phyloP scores from a whole-genome alignment of 192 early-diverging fungal genomes.

The Spizellomyces punctatus region DNA sequence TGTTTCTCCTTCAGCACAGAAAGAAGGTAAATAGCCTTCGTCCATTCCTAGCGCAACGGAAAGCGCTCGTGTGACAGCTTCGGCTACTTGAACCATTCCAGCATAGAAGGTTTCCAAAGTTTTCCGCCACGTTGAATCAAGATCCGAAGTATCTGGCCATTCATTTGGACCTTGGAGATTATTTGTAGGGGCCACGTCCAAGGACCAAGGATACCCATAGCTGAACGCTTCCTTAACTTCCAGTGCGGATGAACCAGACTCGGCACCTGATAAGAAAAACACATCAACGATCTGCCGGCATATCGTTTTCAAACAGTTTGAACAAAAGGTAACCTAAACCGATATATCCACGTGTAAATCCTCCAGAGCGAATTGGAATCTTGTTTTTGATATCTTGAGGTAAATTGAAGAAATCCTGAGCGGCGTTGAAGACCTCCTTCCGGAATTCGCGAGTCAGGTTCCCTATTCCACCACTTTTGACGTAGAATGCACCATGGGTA shows the following conservation, averaged over 20 bases:
- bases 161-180: conserved; percentile 55
- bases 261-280: conserved; percentile 22
- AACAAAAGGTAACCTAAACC: not conserved
- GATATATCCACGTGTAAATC: conserved; percentile 22
- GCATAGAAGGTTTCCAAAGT: conserved; percentile 41
- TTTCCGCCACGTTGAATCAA: conserved; percentile 18
- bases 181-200: conserved; percentile 34
- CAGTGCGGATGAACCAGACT: conserved; percentile 54
- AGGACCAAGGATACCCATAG: conserved; percentile 53
- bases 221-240: conserved; percentile 66
- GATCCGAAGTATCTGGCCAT: conserved; percentile 44
- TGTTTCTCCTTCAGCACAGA: conserved; percentile 45
- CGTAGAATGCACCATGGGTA: conserved; percentile 13
- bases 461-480: conserved; percentile 7
- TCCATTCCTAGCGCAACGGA: conserved; percentile 37
- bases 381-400: conserved; percentile 6
- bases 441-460: conserved; percentile 4
- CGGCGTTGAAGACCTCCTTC: not conserved
- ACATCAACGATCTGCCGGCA: not conserved
- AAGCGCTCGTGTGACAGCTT: conserved; percentile 44
- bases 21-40: conserved; percentile 30
- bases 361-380: conserved; percentile 13
- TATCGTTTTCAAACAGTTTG: not conserved
- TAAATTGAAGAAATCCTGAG: conserved; percentile 3
- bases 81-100: conserved; percentile 40